These are phyloP conservation scores for Clitopilus passeckerianus DNA, from an alignment of 768 basidiomycete species.

Conservation along the genomic window DNA sequence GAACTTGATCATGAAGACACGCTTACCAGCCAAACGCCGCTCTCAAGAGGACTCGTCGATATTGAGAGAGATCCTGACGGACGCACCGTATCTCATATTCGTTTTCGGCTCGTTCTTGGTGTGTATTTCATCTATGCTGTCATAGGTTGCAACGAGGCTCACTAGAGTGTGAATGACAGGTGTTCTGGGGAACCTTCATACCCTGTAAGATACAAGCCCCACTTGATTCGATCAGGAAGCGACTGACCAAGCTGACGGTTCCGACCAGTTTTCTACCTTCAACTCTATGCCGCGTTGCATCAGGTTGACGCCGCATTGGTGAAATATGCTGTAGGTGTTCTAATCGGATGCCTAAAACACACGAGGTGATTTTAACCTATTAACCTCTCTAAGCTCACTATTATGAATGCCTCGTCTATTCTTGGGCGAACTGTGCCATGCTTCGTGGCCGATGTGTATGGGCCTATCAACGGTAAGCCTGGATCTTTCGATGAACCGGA, in stretches of 20 bases:
- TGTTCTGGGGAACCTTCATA: slow-evolving; percentile 46
- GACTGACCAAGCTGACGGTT: not conserved
- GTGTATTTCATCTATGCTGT: slow-evolving; percentile 6
- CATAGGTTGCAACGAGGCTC: not conserved
- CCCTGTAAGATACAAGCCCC: slow-evolving; percentile 32
- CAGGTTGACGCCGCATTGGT: slow-evolving; percentile 31
- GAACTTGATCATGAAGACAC: slow-evolving; percentile 37
- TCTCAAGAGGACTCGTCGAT: slow-evolving; percentile 15
- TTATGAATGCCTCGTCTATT: slow-evolving; percentile 50
- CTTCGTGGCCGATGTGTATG: slow-evolving; percentile 42
- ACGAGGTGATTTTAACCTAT: not conserved
- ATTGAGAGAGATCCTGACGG: slow-evolving; percentile 29
- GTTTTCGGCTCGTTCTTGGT: slow-evolving; percentile 35
- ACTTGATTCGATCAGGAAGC: not conserved
- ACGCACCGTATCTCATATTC: slow-evolving; percentile 37
- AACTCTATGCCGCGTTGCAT: slow-evolving; percentile 39
- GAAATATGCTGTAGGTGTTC: slow-evolving; percentile 34
- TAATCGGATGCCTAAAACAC: not conserved
- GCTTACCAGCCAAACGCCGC: slow-evolving; percentile 23
- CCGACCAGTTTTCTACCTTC: slow-evolving; percentile 44
- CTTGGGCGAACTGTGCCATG: slow-evolving; percentile 58
- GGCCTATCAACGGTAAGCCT: slow-evolving; percentile 42
- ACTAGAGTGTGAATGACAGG: slow-evolving; percentile 13
- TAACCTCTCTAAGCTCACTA: slow-evolving; percentile 32
- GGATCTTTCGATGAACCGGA: not conserved